phyloP scores from a whole-genome alignment of 2,329 filamentous ascomycete species.

The Periconia macrospinosa region DNA sequence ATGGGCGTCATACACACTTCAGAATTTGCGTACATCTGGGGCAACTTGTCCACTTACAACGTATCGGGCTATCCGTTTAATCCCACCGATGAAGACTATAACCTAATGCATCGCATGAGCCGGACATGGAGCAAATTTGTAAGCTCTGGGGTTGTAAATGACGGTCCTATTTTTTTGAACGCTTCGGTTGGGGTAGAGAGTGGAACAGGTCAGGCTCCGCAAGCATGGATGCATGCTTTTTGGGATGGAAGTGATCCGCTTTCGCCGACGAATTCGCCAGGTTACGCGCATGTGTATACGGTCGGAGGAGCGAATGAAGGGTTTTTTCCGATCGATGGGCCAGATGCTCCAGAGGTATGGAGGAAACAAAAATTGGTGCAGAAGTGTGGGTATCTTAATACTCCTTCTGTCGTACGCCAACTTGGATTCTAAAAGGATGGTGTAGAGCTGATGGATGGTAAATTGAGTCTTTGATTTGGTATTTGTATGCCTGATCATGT shows the following conservation, averaged over 20 bases:
- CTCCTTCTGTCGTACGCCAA: conserved; percentile 47
- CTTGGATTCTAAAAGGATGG: conserved; percentile 15
- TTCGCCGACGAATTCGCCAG: conserved; percentile 13
- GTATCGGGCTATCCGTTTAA: conserved; percentile 35
- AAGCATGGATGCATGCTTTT: conserved; percentile 47
- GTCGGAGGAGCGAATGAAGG: conserved; percentile 51
- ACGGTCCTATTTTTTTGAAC: conserved; percentile 11
- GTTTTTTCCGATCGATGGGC: conserved; percentile 44
- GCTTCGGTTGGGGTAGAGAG: conserved; percentile 20
- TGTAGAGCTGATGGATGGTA: neutral
- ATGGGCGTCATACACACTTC: conserved; percentile 56
- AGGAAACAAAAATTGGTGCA: conserved; percentile 48
- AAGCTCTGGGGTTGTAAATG: conserved; percentile 30
- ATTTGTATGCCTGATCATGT: neutral
- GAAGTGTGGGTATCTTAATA: conserved; percentile 53
- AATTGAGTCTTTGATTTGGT: too few relatives aligned
- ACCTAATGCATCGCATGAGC: conserved; percentile 45
- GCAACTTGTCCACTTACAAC: conserved; percentile 46
- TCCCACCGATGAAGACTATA: conserved; percentile 45
- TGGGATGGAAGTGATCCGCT: conserved; percentile 11
- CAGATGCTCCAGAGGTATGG: conserved; percentile 28
- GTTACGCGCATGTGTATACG: conserved; percentile 22
- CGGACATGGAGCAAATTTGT: conserved; percentile 55
- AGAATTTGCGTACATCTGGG: conserved; percentile 58
- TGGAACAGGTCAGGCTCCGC: conserved; percentile 35